These are phyloP conservation scores for Mucor ambiguus DNA, from an alignment of 371 early-diverging fungal species.

Conservation along the genomic window DNA sequence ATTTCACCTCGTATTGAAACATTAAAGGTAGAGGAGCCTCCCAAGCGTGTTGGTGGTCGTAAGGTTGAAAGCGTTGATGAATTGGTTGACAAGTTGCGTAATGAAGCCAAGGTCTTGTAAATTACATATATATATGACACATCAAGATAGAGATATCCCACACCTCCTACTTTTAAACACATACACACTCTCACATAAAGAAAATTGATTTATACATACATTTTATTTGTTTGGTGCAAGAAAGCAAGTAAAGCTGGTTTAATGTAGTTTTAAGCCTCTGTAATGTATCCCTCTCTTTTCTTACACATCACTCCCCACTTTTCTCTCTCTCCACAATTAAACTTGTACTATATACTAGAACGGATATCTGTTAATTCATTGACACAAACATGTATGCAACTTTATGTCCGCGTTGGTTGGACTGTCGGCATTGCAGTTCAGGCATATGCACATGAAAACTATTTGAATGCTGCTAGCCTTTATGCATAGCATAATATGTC, in stretches of 20 bases:
- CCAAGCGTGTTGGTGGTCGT: constrained; percentile 92
- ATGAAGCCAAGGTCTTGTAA: constrained; percentile 60
- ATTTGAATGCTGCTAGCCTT: too few relatives aligned
- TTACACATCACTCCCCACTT: background rate
- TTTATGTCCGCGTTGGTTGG: background rate
- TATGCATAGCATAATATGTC: too few relatives aligned
- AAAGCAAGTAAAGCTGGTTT: background rate
- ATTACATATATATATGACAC: background rate
- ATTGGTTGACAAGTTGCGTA: constrained; percentile 86
- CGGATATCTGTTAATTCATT: background rate
- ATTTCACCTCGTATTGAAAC: constrained; percentile 82
- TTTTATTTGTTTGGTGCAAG: background rate
- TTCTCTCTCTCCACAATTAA: background rate
- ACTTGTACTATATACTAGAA: background rate
- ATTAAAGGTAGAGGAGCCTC: constrained; percentile 91
- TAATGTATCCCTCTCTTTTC: background rate
- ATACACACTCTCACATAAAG: background rate
- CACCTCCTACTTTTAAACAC: background rate
- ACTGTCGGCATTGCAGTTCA: background rate
- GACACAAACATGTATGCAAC: background rate
- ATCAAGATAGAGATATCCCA: constrained; percentile 8
- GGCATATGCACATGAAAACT: background rate
- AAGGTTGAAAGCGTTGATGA: constrained; percentile 96
- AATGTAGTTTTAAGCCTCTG: background rate
- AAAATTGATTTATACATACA: background rate